A percentile compares a stretch with the other conserved stretches of the same genome.
phyloP scores from a whole-genome alignment of 2,329 filamentous ascomycete genomes.

The Penicillium verrucosum region DNA sequence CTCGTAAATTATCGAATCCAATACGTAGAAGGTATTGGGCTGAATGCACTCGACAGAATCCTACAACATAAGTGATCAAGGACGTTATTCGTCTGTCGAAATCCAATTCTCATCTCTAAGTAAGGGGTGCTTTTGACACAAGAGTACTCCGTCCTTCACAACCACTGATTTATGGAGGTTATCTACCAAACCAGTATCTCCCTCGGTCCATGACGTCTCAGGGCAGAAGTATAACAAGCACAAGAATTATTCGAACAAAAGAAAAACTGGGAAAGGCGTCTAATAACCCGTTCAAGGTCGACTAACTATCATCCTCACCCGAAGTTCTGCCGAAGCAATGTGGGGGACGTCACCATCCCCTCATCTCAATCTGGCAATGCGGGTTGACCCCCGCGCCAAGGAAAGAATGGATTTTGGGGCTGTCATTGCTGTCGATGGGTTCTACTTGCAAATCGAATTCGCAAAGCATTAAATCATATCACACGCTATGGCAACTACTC shows the following conservation, averaged over 20 bases:
- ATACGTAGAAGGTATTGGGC: background rate
- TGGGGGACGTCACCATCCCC: background rate
- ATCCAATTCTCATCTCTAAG: background rate
- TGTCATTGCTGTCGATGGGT: background rate
- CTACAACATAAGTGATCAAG: background rate
- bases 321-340: background rate
- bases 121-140: too few relatives aligned
- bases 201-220: background rate
- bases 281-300: background rate
- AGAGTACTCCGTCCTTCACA: background rate
- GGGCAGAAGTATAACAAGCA: background rate
- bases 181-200: background rate
- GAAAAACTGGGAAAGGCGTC: background rate
- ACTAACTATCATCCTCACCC: background rate
- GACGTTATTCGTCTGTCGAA: background rate
- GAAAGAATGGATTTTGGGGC: background rate
- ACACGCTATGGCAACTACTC: conserved; percentile 14
- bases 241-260: background rate
- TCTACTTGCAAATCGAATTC: background rate
- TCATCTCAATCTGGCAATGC: background rate
- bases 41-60: too few relatives aligned
- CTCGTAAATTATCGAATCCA: background rate
- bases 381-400: background rate
- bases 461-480: background rate
- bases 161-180: background rate